Percentiles rank a stretch among this genome's conserved stretches.
Conservation (phyloP, 306 rosid genomes). For the Begonia masoniana region DNA sequence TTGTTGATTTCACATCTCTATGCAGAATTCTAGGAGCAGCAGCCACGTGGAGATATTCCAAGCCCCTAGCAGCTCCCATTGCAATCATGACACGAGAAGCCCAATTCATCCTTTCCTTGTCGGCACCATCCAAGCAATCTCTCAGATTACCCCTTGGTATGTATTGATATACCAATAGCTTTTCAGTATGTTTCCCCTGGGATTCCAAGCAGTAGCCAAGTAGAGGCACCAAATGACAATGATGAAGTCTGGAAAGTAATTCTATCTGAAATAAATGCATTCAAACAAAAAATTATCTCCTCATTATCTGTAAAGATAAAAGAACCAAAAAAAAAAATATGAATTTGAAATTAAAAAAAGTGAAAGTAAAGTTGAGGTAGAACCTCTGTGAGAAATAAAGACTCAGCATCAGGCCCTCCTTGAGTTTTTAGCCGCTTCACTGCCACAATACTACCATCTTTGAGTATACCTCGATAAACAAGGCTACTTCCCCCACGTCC, state of each 20-base stretch:
- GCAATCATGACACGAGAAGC: constrained; percentile 72
- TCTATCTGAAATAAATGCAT: constrained; percentile 59
- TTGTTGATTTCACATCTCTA: constrained; percentile 90
- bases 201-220: constrained; percentile 81
- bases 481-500: constrained; percentile 91
- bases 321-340: neutral
- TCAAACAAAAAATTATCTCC: neutral
- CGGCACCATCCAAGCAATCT: constrained; percentile 61
- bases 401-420: constrained; percentile 55
- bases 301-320: neutral
- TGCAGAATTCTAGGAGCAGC: constrained; percentile 97
- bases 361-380: constrained; percentile 9
- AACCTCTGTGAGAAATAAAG: constrained; percentile 70
- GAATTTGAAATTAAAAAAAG: neutral
- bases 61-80: constrained; percentile 91
- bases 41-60: constrained; percentile 97
- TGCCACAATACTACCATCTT: constrained; percentile 58
- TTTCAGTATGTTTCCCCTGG: constrained; percentile 60
- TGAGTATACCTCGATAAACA: constrained; percentile 71
- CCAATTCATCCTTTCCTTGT: constrained; percentile 57
- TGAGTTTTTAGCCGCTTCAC: constrained; percentile 64
- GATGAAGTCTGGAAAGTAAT: constrained; percentile 81
- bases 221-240: constrained; percentile 84
- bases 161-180: constrained; percentile 71
- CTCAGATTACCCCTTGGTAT: constrained; percentile 81